Base-by-base conservation (phyloP, 2,329 filamentous ascomycete genomes). In the Sporothrix brunneoviolacea region DNA sequence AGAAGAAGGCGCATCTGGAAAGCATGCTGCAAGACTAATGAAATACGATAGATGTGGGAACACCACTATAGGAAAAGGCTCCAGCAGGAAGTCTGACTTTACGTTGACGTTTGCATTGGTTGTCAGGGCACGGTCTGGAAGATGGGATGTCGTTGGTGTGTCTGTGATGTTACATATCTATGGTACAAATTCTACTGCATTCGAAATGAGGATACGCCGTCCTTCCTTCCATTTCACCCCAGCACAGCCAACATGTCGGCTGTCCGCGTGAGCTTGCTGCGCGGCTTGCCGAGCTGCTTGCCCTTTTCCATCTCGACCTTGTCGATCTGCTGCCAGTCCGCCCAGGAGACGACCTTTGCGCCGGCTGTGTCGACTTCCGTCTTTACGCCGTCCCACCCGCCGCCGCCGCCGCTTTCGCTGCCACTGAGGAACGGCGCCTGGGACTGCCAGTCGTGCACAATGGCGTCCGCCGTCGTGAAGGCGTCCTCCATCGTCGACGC, bases 401-500 rank as follows among this genome's bases (percentile, higher is more conserved):
- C 57, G n/a, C 41, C 49, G 24, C 28, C 9, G 8, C 43, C 28
- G 50, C 48, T 47, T 4, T 37, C 42, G 33, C 55, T 56, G 9
- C 56, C 55, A 18, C 61, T 54, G 1, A 77, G 60, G 49, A 80
- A 79, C 1, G 61, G 55, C 2, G 58, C 60, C 2, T 68, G 67
- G 1, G 68, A 62, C 15, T 64, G 58, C 85, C 89, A 91, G 62
- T 98, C 93, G n/a, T 78, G 70, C 0, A 79, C 79, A 55, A 98
- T 86, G 3, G 85, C 82, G 63, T 96, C 91, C 1, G 83, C 93
- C 1, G 90, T 95, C 8, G 80, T 77, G 61, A 97, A 98, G 0
- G 93, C 91, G 65, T 98, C 93, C 53, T 86, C 81, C 89, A 98
- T 95, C 0, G 93, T 98, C 27, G 85, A 90, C 1, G 91, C 91